A percentile compares a stretch with the other conserved stretches of the same genome.
Conservation (phyloP, 176 grass and related monocot genomes). For the Cenchrus purpureus region DNA sequence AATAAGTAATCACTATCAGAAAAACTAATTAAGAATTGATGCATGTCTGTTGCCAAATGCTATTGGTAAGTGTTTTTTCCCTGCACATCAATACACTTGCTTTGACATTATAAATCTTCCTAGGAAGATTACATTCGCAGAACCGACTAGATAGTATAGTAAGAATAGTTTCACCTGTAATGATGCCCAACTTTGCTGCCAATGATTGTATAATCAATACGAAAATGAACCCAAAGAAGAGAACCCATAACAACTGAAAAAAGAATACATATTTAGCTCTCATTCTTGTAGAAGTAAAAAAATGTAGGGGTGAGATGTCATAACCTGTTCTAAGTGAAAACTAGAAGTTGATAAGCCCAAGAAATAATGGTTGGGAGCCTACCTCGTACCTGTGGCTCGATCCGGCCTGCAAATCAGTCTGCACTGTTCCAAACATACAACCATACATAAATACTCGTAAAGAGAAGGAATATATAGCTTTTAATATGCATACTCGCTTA, state of each 20-base stretch:
- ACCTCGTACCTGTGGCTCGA: constrained; percentile 85
- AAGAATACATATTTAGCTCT: neutral
- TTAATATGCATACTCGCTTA: no score
- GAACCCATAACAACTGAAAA: constrained; percentile 77
- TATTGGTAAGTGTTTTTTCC: neutral
- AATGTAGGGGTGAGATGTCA: neutral
- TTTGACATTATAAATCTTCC: neutral
- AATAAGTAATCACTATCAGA: neutral
- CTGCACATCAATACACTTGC: neutral
- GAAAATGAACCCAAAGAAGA: constrained; percentile 74
- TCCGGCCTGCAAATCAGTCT: constrained; percentile 80
- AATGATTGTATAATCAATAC: constrained; percentile 82
- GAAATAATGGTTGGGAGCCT: neutral
- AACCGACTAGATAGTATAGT: neutral
- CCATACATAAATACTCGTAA: neutral
- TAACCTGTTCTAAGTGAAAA: neutral
- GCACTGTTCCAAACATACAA: constrained; percentile 57
- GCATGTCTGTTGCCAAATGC: neutral
- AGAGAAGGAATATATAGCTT: neutral
- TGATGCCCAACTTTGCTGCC: constrained; percentile 71
- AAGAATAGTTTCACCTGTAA: constrained; percentile 64
- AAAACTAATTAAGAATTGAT: neutral
- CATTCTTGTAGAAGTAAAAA: neutral
- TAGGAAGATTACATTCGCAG: neutral
- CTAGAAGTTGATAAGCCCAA: neutral